A percentile compares a stretch with the other conserved stretches of the same genome.
These are phyloP conservation scores for Tetragonia tetragonoides DNA, from an alignment of 148 eudicot species.

Conservation along the genomic window DNA sequence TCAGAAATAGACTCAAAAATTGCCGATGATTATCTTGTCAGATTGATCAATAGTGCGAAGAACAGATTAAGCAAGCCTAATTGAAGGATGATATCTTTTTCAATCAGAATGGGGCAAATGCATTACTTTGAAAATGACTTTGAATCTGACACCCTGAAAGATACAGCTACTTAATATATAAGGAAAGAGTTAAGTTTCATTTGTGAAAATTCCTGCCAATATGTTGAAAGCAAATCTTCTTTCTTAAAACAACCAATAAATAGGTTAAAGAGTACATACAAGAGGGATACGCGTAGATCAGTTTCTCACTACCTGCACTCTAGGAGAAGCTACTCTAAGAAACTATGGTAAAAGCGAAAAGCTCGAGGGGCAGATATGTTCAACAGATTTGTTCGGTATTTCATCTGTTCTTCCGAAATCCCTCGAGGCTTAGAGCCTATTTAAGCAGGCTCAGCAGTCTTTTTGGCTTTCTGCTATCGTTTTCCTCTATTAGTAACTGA, in stretches of 20 bases:
- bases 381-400: too few relatives aligned
- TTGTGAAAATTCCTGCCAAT: constrained; percentile 79
- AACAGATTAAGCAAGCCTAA: constrained; percentile 75
- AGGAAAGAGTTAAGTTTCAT: constrained; percentile 87
- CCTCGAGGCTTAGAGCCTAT: too few relatives aligned
- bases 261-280: constrained; percentile 88
- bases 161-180: constrained; percentile 80
- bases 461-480: too few relatives aligned
- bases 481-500: too few relatives aligned
- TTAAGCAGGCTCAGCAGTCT: too few relatives aligned
- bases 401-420: too few relatives aligned
- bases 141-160: constrained; percentile 69
- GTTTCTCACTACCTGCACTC: constrained; percentile 81
- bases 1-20: background rate
- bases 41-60: constrained; percentile 92
- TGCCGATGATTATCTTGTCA: constrained; percentile 18
- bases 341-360: constrained; percentile 41
- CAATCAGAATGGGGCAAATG: constrained; percentile 87
- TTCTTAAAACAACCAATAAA: background rate
- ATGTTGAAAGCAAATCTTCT: constrained; percentile 62
- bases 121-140: constrained; percentile 73
- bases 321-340: background rate
- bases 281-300: constrained; percentile 72
- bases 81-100: constrained; percentile 90
- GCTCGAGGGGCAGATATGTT: constrained; percentile 61